Percentiles rank a stretch among this genome's conserved stretches.
phyloP scores from a whole-genome alignment of 179 eudicot species.

The Pouteria campechiana region DNA sequence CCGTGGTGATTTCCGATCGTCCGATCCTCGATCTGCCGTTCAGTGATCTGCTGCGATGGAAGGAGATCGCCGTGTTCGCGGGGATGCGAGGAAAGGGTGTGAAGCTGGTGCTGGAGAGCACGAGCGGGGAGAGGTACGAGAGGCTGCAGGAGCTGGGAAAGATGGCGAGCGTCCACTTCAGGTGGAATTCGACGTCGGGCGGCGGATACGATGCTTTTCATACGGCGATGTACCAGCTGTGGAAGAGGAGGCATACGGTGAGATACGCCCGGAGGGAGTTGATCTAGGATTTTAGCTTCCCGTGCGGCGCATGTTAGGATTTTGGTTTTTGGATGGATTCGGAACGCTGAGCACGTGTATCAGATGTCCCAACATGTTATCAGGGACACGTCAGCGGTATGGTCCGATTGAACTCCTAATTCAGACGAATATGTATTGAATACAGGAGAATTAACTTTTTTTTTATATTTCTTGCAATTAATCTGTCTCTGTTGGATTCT shows the following conservation, averaged over 20 bases:
- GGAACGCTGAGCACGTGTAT: no score
- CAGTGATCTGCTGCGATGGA: constrained; percentile 75
- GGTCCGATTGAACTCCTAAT: no score
- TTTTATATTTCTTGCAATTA: no score
- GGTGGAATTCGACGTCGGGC: constrained; percentile 51
- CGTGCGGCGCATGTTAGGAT: no score
- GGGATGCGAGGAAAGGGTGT: constrained; percentile 22
- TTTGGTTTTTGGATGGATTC: no score
- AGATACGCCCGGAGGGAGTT: constrained; percentile 38
- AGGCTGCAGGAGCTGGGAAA: constrained; percentile 53
- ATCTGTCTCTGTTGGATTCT: no score
- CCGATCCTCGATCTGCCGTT: constrained; percentile 84
- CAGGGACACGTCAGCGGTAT: no score
- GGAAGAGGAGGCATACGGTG: constrained; percentile 72
- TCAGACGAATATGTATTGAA: no score
- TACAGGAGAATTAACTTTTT: no score
- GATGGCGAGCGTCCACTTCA: constrained; percentile 41
- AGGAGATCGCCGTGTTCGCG: constrained; percentile 57
- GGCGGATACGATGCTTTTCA: constrained; percentile 76
- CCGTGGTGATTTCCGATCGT: constrained; percentile 71
- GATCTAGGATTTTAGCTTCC: neutral
- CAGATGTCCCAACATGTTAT: no score
- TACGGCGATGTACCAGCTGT: constrained; percentile 84
- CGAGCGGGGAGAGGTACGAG: constrained; percentile 32
- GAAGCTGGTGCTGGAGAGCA: constrained; percentile 21